These are phyloP conservation scores for Pseudofabraea citricarpa DNA, from an alignment of 2,329 filamentous ascomycete genomes.

Conservation along the genomic window DNA sequence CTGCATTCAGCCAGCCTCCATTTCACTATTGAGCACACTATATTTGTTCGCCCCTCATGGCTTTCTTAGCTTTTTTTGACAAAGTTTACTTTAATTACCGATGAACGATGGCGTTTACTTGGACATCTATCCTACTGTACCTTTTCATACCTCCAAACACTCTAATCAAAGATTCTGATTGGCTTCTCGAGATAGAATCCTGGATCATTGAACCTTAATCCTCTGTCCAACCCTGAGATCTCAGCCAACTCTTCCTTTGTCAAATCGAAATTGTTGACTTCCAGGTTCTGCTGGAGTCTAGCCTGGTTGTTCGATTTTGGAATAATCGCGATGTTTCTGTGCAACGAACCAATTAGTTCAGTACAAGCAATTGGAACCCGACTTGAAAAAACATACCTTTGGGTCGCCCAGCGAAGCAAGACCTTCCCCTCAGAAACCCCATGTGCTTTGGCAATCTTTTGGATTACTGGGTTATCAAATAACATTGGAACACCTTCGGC, in stretches of 20 bases:
- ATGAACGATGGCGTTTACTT: too few relatives aligned
- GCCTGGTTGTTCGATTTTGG: slow-evolving; percentile 63
- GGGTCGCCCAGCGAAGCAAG: slow-evolving; percentile 79
- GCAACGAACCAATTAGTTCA: too few relatives aligned
- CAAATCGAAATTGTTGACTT: slow-evolving; percentile 59
- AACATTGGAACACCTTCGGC: slow-evolving; percentile 60
- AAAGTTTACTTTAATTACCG: too few relatives aligned
- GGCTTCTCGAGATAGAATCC: slow-evolving; percentile 35
- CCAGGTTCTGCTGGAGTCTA: slow-evolving; percentile 59
- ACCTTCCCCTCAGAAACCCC: slow-evolving; percentile 73
- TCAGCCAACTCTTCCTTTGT: slow-evolving; percentile 58
- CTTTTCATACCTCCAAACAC: too few relatives aligned
- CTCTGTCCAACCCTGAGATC: slow-evolving; percentile 58
- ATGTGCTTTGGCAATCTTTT: slow-evolving; percentile 60
- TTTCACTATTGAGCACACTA: too few relatives aligned
- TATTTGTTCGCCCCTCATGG: too few relatives aligned
- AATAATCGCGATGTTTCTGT: slow-evolving; percentile 64
- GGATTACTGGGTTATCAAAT: slow-evolving; percentile 63
- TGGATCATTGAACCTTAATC: slow-evolving; percentile 71
- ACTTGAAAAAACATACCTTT: slow-evolving; percentile 40
- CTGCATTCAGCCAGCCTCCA: too few relatives aligned
- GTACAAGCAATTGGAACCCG: background rate
- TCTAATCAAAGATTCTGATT: slow-evolving; percentile 46
- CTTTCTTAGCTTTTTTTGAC: too few relatives aligned
- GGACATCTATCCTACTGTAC: too few relatives aligned